Base-by-base conservation (phyloP, 129 eudicot species). In the Tanacetum coccineum region DNA sequence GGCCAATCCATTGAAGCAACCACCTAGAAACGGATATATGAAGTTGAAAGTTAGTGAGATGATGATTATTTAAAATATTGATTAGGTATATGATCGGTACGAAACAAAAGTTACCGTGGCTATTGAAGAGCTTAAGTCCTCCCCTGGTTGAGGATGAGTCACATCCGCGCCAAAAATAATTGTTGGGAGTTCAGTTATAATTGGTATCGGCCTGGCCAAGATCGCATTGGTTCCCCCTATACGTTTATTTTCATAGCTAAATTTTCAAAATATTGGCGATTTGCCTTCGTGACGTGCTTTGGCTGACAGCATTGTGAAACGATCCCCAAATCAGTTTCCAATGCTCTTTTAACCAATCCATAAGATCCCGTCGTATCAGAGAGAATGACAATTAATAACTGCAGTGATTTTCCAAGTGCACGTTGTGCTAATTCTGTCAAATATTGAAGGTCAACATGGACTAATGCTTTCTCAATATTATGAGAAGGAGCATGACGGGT, bases 1-100 rank as follows among this genome's bases (percentile, higher is more conserved):
- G 95, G 83, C n/a, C n/a, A n/a, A 50, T 91, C 97, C 87, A 87
- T 83, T 15, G 97, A 91, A 6, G 93, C 97, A 20, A 91, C 97
- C 6, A 91, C 97, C 97, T 85, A 70, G 15, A 63, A 52, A 44
- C 13, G 15, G 9, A 36, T 44, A 17, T 36, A 36, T 36, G 42
- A 36, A 47, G 36, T 46, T 25, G 3, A 11, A 15, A 4, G 3
- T 1, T 25, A 0, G 58, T 59, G 58, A 26, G 26, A 14, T 58
- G 49, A 19, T 25, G 5, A 30, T 7, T 13, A 13, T 4, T 26
- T 65, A 47, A 30, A 26, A n/a, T n/a, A n/a, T n/a, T n/a, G n/a
- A n/a, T n/a, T n/a, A n/a, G 42, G 42, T 3, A 13, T 15, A 65
- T 4, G 25, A 9, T 22, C 6, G 5, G 22, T 44, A 7, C 13